Evolutionary conservation across 2,329 filamentous ascomycete species (phyloP).

Genomic region (Venturiaceae sp.): DNA sequence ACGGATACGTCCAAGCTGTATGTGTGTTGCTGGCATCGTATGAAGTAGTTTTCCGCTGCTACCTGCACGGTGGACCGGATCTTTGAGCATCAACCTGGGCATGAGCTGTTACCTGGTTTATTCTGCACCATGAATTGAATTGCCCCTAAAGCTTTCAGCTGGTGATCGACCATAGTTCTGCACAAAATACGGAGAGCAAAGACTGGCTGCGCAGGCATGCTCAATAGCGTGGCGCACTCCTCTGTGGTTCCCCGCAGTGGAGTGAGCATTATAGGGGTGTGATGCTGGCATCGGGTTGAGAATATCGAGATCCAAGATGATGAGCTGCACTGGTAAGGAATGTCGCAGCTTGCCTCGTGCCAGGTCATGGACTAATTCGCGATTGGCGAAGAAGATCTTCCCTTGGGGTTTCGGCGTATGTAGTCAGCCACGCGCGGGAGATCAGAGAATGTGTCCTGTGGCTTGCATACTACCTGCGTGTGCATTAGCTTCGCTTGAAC

Average conservation of each 20-base stretch:
- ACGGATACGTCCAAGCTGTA: too few species aligned
- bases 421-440: neutral
- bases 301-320: neutral
- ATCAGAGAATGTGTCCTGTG: neutral
- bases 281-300: neutral
- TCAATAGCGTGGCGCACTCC: neutral
- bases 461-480: neutral
- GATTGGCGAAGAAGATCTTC: neutral
- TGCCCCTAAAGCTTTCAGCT: neutral
- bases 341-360: neutral
- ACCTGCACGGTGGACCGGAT: too few species aligned
- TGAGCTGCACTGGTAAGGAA: neutral
- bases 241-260: neutral
- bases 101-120: neutral
- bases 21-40: too few species aligned
- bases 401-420: neutral
- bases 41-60: too few species aligned
- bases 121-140: neutral
- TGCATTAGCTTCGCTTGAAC: neutral
- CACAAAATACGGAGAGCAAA: neutral
- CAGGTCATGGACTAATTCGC: neutral
- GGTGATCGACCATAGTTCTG: neutral
- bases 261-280: neutral
- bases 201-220: neutral
- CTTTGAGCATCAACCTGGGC: neutral